phyloP scores from a whole-genome alignment of 345 rosid genomes.

The Brassica juncea region DNA sequence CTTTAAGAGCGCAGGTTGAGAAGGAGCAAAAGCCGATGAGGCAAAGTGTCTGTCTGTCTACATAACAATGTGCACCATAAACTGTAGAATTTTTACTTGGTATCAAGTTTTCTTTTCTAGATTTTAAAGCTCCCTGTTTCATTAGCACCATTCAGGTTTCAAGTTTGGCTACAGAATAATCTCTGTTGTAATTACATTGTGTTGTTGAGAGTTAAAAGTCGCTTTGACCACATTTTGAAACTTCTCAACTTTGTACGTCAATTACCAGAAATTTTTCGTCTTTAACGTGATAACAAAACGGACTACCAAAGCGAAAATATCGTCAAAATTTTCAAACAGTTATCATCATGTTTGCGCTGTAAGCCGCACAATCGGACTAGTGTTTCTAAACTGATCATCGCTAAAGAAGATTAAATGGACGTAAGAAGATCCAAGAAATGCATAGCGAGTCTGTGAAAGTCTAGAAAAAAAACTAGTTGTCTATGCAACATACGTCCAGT shows the following conservation, averaged over 20 bases:
- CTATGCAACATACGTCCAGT: neutral
- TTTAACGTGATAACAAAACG: neutral
- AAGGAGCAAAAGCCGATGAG: neutral
- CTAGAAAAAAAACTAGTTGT: neutral
- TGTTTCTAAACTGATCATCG: neutral
- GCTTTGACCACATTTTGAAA: neutral
- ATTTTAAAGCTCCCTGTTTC: slow-evolving; percentile 19
- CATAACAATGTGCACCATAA: neutral
- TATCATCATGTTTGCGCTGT: neutral
- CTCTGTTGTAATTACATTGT: slow-evolving; percentile 35
- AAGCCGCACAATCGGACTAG: neutral
- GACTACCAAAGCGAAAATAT: neutral
- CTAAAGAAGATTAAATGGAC: neutral
- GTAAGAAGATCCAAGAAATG: neutral
- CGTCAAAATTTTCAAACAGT: neutral
- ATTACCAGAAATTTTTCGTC: no score
- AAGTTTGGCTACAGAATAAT: slow-evolving; percentile 25
- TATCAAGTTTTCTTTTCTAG: slow-evolving; percentile 14
- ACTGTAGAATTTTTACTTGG: slow-evolving; percentile 21
- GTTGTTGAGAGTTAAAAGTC: slow-evolving; percentile 21
- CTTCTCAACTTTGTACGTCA: neutral
- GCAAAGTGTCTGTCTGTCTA: neutral
- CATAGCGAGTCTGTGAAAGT: neutral
- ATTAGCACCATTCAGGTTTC: slow-evolving; percentile 15
- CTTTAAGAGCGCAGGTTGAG: slow-evolving; percentile 45